Base-by-base conservation (phyloP, 1,284 basidiomycete species). In the Trichosporon ovoides region DNA sequence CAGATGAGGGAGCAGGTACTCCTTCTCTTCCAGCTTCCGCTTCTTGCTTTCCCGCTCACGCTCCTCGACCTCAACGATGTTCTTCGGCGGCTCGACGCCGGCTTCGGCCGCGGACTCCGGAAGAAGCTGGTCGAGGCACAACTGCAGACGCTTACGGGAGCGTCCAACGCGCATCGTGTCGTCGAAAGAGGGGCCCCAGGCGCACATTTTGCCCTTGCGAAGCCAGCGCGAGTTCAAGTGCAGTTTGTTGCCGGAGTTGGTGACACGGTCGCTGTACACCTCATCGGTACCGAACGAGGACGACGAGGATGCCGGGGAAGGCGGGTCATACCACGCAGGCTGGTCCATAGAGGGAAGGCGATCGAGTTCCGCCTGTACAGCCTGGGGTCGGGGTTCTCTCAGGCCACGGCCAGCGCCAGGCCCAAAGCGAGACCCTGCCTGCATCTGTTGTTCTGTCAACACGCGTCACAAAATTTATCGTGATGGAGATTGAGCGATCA, bases 221-320 rank as follows among this genome's bases (percentile, higher is more conserved):
- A 73, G 68, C 58, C 70, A 77, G 28, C 73, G 66, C 2, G 73
- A 67, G 16, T 66, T 60, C 0, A 59, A 60, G 19, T 71, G 59
- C 9, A 74, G 69, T 66, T 79, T 79, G 63, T 70, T 69, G 31
- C 72, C 72, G 2, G 70, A 69, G 56, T 79, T 79, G 49, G 63
- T 65, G n/a, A 59, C 53, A 22, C 70, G 51, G 34, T 67, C 58
- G 31, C 64, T 60, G 48, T 58, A 53, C 1, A 66, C 64, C 22
- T 63, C 63, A 50, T 65, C 60, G n/a, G 56, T 50, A 3, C 53
- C 59, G 18, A 61, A 50, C 2, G 63, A 65, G 2, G 58, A 58
- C 1, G 68, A 64, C 2, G 68, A 60, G 2, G 68, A 68, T 3
- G 68, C 65, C 5, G 69, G 68, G 1, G 63, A 65, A 18, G 67